Base-by-base conservation (phyloP, 1,284 basidiomycete species). In the Ganoderma sp. region DNA sequence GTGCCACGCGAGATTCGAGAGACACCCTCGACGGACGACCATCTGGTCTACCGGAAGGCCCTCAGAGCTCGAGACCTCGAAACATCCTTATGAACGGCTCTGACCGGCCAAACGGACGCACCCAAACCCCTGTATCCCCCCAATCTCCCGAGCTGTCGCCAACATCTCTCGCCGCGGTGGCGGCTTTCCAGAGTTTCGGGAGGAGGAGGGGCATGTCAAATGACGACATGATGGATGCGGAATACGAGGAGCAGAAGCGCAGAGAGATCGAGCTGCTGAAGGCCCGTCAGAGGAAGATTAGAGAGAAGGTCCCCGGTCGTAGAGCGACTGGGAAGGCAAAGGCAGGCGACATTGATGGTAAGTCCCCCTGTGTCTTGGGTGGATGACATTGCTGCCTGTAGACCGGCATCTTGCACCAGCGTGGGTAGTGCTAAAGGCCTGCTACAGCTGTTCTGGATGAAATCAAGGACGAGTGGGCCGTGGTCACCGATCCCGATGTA, bases 401-500 rank as follows among this genome's bases (percentile, higher is more conserved):
- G 39, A 67, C 14, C 10, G 25, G n/a, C 19, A 43, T 45, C 22
- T 52, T 12, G 14, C 56, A 17, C 37, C 12, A 32, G 22, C 17
- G 45, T 22, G 22, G 4, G 3, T 3, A 48, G 22, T 54, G 34
- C 69, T 73, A 41, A 74, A 60, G 28, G n/a, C 28, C 39, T 9
- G 45, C 19, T 66, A 0, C 73, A 96, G 94, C 90, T 68, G 88
- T 98, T 3, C 81, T 99, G 71, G 89, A 93, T 70, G 88, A 93
- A 77, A 93, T 98, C 70, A 89, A 88, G 75, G 90, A 92, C 72
- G 94, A 94, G 68, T 99, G 96, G 95, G 93, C 94, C 69, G 91
- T 94, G 75, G 89, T 97, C 58, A 88, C 93, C 68, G 89, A 95
- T 72, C 88, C 91, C 59, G 93, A 96, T 78, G 94, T 95, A 79